phyloP scores from a whole-genome alignment of 202 grass and related monocot species.

The Musa balbisiana region DNA sequence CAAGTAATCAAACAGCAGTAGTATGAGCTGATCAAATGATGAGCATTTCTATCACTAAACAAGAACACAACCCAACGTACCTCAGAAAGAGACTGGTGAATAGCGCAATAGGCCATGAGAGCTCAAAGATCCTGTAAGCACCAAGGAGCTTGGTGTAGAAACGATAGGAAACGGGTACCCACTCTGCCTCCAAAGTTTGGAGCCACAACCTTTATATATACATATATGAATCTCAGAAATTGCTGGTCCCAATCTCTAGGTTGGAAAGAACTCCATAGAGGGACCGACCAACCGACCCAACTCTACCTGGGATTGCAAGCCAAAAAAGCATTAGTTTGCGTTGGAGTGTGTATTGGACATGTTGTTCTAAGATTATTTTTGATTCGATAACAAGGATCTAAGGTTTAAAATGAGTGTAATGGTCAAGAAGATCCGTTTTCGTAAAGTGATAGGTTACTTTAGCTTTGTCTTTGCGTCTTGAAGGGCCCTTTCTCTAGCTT shows the following conservation, averaged over 20 bases:
- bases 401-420: neutral
- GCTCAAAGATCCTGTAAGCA: too few relatives aligned
- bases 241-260: neutral
- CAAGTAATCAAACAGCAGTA: neutral
- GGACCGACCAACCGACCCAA: conserved; percentile 30
- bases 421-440: conserved; percentile 26
- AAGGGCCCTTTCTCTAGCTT: conserved; percentile 16
- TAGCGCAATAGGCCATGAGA: too few relatives aligned
- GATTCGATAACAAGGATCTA: neutral
- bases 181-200: neutral
- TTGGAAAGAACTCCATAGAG: neutral
- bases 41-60: conserved; percentile 2
- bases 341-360: neutral
- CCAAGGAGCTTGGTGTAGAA: too few relatives aligned
- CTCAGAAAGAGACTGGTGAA: too few relatives aligned
- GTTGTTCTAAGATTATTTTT: conserved; percentile 35
- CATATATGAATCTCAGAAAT: neutral
- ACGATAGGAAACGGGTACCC: conserved; percentile 27
- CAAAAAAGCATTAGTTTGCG: conserved; percentile 27
- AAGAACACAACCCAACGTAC: conserved; percentile 13
- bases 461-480: conserved; percentile 43
- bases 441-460: conserved; percentile 56
- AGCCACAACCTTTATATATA: too few relatives aligned
- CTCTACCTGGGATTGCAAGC: conserved; percentile 49
- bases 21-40: neutral